These are phyloP conservation scores for Chlorella sp. DNA, from an alignment of 139 green algal genomes.

Conservation along the genomic window DNA sequence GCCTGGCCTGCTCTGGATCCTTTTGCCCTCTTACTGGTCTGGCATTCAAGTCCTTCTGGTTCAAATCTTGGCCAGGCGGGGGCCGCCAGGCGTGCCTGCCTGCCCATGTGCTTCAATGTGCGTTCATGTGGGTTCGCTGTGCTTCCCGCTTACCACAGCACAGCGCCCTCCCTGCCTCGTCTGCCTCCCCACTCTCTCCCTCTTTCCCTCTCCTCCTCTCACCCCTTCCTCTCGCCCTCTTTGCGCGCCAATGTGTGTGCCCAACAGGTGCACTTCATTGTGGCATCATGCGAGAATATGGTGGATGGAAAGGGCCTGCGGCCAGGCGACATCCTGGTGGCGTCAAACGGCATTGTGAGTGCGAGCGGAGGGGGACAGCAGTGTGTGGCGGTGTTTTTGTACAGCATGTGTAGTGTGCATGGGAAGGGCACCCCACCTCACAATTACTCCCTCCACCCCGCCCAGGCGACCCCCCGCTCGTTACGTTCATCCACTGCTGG, in stretches of 20 bases:
- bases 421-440: too few species aligned
- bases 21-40: too few species aligned
- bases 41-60: too few species aligned
- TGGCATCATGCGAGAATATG: slow-evolving; percentile 99
- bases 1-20: background rate
- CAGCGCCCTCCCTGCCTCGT: background rate
- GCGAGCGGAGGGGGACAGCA: too few species aligned
- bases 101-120: too few species aligned
- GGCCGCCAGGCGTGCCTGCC: too few species aligned
- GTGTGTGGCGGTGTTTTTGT: background rate
- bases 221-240: background rate
- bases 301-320: slow-evolving; percentile 85
- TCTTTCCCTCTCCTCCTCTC: background rate
- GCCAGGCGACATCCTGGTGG: slow-evolving; percentile 94
- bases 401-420: too few species aligned
- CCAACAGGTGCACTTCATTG: slow-evolving; percentile 92
- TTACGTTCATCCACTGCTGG: too few species aligned
- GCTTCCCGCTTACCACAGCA: too few species aligned
- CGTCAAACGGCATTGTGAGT: slow-evolving; percentile 76
- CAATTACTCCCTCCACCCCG: too few species aligned
- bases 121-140: too few species aligned
- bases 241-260: background rate
- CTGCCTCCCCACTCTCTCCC: background rate
- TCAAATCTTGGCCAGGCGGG: background rate
- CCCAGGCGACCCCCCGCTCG: too few species aligned